A percentile compares a stretch with the other conserved stretches of the same genome.
Conservation (phyloP, 2,329 filamentous ascomycete species). For the Fonsecaea erecta region DNA sequence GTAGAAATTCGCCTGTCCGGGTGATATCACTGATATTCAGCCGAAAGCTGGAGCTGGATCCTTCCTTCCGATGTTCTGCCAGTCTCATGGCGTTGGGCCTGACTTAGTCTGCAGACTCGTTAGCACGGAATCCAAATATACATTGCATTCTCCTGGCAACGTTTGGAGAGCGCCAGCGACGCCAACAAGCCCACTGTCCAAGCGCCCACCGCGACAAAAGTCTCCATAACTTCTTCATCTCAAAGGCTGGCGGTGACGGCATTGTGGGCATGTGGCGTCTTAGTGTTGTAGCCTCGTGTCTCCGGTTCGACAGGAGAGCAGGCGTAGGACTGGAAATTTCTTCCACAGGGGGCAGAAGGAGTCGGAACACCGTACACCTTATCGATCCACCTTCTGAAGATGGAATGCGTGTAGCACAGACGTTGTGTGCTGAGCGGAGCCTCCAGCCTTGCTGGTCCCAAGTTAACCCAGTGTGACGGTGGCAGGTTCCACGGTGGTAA, state of each 20-base stretch:
- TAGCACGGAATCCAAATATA: neutral
- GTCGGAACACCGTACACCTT: neutral
- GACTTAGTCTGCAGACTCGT: neutral
- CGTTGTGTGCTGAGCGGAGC: slow-evolving; percentile 4
- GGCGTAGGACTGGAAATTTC: neutral
- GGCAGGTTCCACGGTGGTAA: neutral
- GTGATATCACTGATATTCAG: slow-evolving; percentile 9
- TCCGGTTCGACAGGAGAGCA: neutral
- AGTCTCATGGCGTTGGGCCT: neutral
- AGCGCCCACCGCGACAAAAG: neutral
- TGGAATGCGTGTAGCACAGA: neutral
- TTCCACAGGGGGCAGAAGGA: neutral
- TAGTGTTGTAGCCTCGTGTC: neutral
- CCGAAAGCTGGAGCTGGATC: neutral
- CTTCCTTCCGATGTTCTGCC: neutral
- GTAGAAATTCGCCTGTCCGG: slow-evolving; percentile 11
- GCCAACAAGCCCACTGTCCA: neutral
- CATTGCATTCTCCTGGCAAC: neutral
- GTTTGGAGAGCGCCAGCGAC: neutral
- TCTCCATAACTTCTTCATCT: neutral
- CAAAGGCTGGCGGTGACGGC: neutral
- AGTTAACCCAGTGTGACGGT: slow-evolving; percentile 6
- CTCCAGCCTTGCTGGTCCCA: slow-evolving; percentile 8
- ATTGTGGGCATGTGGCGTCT: neutral
- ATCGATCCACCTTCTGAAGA: slow-evolving; percentile 4